These are phyloP conservation scores for Neocatenulostroma microsporum DNA, from an alignment of 2,329 filamentous ascomycete genomes.

Conservation along the genomic window DNA sequence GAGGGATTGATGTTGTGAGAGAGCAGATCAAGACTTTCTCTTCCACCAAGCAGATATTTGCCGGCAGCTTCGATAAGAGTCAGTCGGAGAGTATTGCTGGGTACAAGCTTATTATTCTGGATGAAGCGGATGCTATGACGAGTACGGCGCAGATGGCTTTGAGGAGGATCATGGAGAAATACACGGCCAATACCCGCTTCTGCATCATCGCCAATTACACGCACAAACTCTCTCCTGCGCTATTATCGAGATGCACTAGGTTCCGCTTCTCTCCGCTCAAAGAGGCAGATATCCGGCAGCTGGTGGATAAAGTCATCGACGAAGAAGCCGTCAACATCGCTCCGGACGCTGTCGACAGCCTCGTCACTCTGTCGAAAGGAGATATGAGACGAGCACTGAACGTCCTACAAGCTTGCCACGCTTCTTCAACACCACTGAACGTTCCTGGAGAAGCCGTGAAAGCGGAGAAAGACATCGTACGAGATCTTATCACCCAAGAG, in stretches of 20 bases:
- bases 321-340: conserved; percentile 82
- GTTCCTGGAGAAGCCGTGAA: conserved; percentile 40
- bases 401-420: conserved; percentile 92
- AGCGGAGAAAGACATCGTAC: conserved; percentile 53
- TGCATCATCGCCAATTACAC: conserved; percentile 99
- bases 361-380: conserved; percentile 82
- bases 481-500: conserved; percentile 83
- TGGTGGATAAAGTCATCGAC: conserved; percentile 84
- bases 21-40: conserved; percentile 99
- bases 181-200: conserved; percentile 94
- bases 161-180: conserved; percentile 96
- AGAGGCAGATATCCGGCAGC: conserved; percentile 70
- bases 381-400: conserved; percentile 95
- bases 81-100: conserved; percentile 50
- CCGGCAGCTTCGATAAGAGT: conserved; percentile 33
- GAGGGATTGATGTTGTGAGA: conserved; percentile 93
- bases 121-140: conserved; percentile 99
- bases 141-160: conserved; percentile 96
- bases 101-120: conserved; percentile 94
- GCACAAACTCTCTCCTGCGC: conserved; percentile 88
- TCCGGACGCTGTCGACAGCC: conserved; percentile 68
- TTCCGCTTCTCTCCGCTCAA: conserved; percentile 94
- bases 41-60: conserved; percentile 94
- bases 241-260: conserved; percentile 86
- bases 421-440: conserved; percentile 63